Evolutionary conservation across 176 grass and related monocot species (phyloP).

Genomic region (Oryza glaberrima): DNA sequence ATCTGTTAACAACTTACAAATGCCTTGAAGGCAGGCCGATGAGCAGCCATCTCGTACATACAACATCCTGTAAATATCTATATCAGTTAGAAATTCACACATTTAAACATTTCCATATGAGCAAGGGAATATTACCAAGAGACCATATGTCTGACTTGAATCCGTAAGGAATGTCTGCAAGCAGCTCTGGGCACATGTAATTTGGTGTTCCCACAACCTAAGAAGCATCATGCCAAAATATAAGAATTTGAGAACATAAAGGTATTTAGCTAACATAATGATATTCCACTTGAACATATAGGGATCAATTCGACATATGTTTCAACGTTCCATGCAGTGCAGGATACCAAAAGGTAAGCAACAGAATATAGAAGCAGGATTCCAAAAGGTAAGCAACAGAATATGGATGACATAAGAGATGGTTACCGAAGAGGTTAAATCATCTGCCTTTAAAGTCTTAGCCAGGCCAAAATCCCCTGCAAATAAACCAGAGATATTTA

Average conservation of each 20-base stretch:
- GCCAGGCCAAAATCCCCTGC: slow-evolving; percentile 98
- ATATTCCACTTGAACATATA: neutral
- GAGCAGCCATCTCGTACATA: slow-evolving; percentile 98
- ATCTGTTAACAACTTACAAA: slow-evolving; percentile 75
- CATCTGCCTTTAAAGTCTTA: slow-evolving; percentile 95
- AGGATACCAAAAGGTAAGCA: slow-evolving; percentile 23
- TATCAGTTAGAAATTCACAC: slow-evolving; percentile 35
- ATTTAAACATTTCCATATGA: slow-evolving; percentile 17
- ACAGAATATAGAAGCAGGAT: neutral
- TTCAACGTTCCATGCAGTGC: slow-evolving; percentile 9
- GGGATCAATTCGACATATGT: slow-evolving; percentile 3
- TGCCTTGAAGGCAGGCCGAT: slow-evolving; percentile 97
- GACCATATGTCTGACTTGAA: slow-evolving; percentile 99
- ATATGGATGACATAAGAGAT: slow-evolving; percentile 14
- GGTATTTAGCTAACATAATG: neutral
- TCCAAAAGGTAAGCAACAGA: slow-evolving; percentile 15
- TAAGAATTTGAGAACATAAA: slow-evolving; percentile 30
- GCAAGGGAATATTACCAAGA: slow-evolving; percentile 68
- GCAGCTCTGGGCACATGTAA: slow-evolving; percentile 99
- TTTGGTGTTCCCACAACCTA: slow-evolving; percentile 99
- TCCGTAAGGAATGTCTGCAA: slow-evolving; percentile 96
- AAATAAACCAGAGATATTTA: slow-evolving; percentile 48
- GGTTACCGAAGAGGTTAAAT: slow-evolving; percentile 93
- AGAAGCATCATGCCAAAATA: slow-evolving; percentile 25
- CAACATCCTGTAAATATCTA: slow-evolving; percentile 73